Base-by-base conservation (phyloP, 1,284 basidiomycete genomes). In the Fereydounia khargensis region DNA sequence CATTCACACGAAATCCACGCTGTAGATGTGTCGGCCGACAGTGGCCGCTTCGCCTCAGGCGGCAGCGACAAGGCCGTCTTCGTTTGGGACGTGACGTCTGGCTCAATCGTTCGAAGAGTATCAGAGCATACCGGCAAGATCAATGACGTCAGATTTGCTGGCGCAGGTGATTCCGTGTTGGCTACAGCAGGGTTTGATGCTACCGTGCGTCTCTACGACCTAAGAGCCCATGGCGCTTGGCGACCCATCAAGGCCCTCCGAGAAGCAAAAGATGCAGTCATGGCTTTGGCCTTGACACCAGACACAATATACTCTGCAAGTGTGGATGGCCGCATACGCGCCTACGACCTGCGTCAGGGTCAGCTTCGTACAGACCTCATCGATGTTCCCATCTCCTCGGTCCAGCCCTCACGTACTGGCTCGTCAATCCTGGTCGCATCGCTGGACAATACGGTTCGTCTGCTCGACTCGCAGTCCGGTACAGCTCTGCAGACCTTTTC, bases 1-100 rank as follows among this genome's bases (percentile, higher is more conserved):
- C 94, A 98, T 76, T 89, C 88, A 24, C 92, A 96, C 73, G 91
- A 96, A 72, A 88, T 99, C 6, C 82, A 96, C 17, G 89, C 89
- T 0, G 80, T 98, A 39, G 83, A 47, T 60, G 94, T 91, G 33
- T 83, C 91, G 18, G 85, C 87, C 55, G 92, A 97, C 77, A 98
- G 97, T 78, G 85, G 87, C 35, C 86, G 86, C 64, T 94, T 99
- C 68, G 92, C 87, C 1, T 91, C 88, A 3, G 89, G 87, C 20
- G 95, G 95, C 30, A 91, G 89, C 3, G 95, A 99, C 77, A 85
- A 89, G 58, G 85, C 85, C 35, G 86, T 96, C 0, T 92, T 91
- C 64, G 77, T 96, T 18, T 98, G 94, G 94, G 95, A 98, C 73
- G 94, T 99, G 7, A 84, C 86, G 9, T 84, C 86, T 13, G 94